Evolutionary conservation across 1,139 yeast species (phyloP), one percentile per base, ranked within the genome.

Genomic region (Pneumocystis wakefieldiae): DNA sequence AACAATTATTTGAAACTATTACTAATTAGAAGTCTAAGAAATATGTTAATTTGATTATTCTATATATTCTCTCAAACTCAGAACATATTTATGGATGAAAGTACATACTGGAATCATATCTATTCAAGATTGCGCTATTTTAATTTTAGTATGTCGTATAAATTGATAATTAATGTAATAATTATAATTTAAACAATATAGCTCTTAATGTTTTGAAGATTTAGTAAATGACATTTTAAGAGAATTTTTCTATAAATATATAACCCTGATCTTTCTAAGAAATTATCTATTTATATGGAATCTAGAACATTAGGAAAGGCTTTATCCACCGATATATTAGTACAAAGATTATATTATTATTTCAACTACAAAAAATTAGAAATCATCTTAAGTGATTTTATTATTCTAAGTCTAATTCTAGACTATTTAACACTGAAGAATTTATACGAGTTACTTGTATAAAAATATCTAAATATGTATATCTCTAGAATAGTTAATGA

Each of bases 121-220:
- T 80, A 81, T 55, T 80, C 83, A 64, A 96, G 97, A 4, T 86
- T 78, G 73, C 89, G 85, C 72, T 87, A 91, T 72, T 92, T 90
- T 42, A 29, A 42, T 14, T 5, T 3, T 6, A 1, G 55, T 42
- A 42, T n/a, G 4, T 24, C 12, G 3, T 37, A 19, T 19, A 19
- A 24, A 12, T 10, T 24, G 10, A 10, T 24, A 7, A 24, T 24
- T 48, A 12, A 24, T 24, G 2, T 48, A 32, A 24, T 24, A 24
- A 48, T 74, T 75, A 28, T 60, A 68, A 71, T 61, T 77, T 83
- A 66, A 81, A 78, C 61, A 76, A 28, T 62, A 85, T 85, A 66
- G 90, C 87, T 12, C 14, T 19, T 4, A 28, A 28, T 28, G 29
- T 28, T 28, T 77, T 89, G 66, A 78, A 80, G 70, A 70, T 0